phyloP scores from a whole-genome alignment of 306 rosid genomes.

The Lithocarpus polystachyus region DNA sequence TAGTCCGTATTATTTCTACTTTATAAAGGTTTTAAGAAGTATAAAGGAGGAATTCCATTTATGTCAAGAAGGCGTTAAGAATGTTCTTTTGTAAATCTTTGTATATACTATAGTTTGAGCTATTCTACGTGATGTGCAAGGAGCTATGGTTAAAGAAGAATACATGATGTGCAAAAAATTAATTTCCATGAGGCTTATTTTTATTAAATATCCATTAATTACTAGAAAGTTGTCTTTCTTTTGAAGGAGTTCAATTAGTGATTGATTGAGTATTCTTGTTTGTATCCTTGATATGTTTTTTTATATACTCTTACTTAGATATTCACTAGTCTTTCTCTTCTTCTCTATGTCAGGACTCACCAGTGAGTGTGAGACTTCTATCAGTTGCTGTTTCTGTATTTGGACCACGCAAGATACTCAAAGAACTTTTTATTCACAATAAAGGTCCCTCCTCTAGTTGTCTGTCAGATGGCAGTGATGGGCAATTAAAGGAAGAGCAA shows the following conservation, averaged over 20 bases:
- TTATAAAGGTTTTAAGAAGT: not conserved
- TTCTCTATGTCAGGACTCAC: conserved; percentile 61
- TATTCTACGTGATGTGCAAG: not conserved
- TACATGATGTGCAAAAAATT: not conserved
- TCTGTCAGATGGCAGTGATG: conserved; percentile 32
- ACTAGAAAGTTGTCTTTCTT: not conserved
- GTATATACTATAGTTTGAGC: not conserved
- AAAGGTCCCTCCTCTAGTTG: conserved; percentile 29
- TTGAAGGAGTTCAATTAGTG: not conserved
- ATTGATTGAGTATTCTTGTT: not conserved
- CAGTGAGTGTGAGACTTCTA: conserved; percentile 60
- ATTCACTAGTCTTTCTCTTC: conserved; percentile 10
- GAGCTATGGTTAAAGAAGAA: not conserved
- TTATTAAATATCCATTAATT: not conserved
- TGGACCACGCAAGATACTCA: conserved; percentile 71
- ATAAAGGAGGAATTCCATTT: not conserved
- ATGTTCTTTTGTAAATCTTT: not conserved
- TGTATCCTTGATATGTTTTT: not conserved
- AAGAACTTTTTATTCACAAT: conserved; percentile 48
- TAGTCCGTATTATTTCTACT: not conserved
- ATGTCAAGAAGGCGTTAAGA: not conserved
- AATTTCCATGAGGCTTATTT: not conserved
- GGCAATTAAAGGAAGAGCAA: conserved; percentile 34
- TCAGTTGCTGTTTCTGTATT: conserved; percentile 65
- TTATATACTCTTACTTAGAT: not conserved